Conservation (phyloP, 169 alveolate genomes). For the Plasmodium vinckei region DNA sequence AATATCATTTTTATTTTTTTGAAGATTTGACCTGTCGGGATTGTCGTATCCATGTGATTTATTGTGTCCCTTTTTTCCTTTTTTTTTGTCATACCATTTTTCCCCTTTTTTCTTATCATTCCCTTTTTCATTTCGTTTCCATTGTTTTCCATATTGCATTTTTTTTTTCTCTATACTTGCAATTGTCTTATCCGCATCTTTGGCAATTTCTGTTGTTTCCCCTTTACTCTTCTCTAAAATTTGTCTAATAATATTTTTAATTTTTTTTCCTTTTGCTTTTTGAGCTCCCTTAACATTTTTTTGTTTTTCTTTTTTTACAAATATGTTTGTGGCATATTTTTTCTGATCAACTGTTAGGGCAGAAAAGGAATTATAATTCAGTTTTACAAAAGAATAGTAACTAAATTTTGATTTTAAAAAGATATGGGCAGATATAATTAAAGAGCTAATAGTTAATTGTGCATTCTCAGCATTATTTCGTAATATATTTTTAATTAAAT, state of each 20-base stretch:
- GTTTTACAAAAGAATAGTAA: constrained; percentile 37
- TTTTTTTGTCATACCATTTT: not conserved
- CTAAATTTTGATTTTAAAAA: constrained; percentile 28
- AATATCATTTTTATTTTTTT: not conserved
- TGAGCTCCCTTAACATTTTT: not conserved
- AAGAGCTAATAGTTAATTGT: constrained; percentile 23
- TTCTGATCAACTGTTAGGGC: not conserved
- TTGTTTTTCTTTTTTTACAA: not conserved
- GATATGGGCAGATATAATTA: constrained; percentile 28
- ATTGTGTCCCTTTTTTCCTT: not conserved
- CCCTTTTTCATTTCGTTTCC: not conserved
- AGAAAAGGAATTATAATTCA: constrained; percentile 22
- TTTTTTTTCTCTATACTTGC: not conserved
- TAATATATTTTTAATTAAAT: constrained; percentile 12
- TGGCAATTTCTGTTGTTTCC: constrained; percentile 2
- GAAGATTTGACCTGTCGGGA: no score
- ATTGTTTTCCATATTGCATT: not conserved
- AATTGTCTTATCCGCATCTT: not conserved
- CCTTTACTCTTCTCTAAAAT: constrained; percentile 20
- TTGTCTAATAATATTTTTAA: constrained; percentile 13
- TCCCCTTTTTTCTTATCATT: not conserved
- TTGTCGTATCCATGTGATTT: not conserved
- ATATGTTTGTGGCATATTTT: not conserved
- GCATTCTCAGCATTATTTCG: not conserved
- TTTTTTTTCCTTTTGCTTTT: constrained; percentile 16